Percentiles rank a stretch among this genome's conserved stretches.
Evolutionary conservation across 2,329 filamentous ascomycete genomes (phyloP).

Genomic region (Pseudocercospora fijiensis): DNA sequence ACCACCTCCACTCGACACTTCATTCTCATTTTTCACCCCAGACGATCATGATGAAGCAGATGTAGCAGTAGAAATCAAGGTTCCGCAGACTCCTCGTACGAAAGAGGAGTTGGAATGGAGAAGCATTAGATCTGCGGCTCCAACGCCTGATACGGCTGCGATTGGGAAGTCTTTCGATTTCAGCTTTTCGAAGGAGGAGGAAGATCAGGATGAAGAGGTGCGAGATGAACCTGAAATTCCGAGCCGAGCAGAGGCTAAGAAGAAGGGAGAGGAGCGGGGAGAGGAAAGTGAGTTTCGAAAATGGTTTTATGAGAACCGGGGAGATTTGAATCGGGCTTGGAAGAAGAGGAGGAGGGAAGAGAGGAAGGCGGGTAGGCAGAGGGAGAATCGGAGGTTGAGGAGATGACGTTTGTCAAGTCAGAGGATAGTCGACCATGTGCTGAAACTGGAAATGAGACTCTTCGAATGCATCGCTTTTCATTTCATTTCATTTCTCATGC

Average conservation of each 20-base stretch:
- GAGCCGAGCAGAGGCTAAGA: constrained; percentile 5
- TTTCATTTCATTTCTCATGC: not conserved
- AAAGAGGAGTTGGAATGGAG: constrained; percentile 74
- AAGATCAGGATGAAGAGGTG: constrained; percentile 41
- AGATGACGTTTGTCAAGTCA: constrained; percentile 31
- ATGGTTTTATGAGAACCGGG: constrained; percentile 59
- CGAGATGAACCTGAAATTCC: constrained; percentile 21
- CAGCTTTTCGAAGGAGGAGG: constrained; percentile 49
- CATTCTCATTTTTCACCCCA: constrained; percentile 73
- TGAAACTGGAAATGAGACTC: not conserved
- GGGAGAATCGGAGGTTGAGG: constrained; percentile 58
- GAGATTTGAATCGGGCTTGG: constrained; percentile 51
- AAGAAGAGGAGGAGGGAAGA: constrained; percentile 59
- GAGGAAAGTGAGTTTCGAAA: constrained; percentile 60
- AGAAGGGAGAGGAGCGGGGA: constrained; percentile 16
- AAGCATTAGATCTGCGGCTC: constrained; percentile 79
- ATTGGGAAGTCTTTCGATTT: constrained; percentile 60
- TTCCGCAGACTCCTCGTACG: constrained; percentile 79
- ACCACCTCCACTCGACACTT: constrained; percentile 51
- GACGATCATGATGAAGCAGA: constrained; percentile 46
- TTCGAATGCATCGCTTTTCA: not conserved
- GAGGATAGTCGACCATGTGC: no score
- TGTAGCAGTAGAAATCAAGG: constrained; percentile 33
- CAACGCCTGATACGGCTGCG: constrained; percentile 89
- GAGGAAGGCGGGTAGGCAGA: constrained; percentile 59